These are phyloP conservation scores for Amniculicola lignicola DNA, from an alignment of 495 filamentous ascomycete genomes.

Conservation along the genomic window DNA sequence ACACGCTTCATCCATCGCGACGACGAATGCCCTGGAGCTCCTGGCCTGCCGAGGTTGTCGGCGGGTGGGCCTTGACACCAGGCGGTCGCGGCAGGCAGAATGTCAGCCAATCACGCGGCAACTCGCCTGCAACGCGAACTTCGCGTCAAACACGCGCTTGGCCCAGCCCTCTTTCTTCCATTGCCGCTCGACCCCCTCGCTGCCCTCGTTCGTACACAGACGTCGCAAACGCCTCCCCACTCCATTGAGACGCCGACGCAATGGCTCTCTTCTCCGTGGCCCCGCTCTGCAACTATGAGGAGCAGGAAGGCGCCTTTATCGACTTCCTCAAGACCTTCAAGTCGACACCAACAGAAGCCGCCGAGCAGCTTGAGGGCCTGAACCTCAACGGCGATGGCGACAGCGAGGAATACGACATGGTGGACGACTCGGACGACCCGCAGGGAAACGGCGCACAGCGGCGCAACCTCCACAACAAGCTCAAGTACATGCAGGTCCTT, in stretches of 20 bases:
- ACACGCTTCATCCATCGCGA: neutral
- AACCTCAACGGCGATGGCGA: constrained; percentile 82
- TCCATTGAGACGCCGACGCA: no score
- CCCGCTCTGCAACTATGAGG: constrained; percentile 77
- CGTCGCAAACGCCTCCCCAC: no score
- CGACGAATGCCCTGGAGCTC: constrained; percentile 4
- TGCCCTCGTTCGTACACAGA: neutral
- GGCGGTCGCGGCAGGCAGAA: constrained; percentile 20
- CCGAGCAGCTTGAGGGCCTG: constrained; percentile 75
- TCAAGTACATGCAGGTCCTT: constrained; percentile 89
- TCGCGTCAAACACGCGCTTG: neutral
- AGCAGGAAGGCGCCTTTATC: constrained; percentile 85
- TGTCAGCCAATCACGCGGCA: constrained; percentile 4
- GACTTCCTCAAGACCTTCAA: constrained; percentile 88
- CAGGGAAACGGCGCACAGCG: constrained; percentile 44
- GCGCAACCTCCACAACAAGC: constrained; percentile 54
- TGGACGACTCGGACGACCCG: constrained; percentile 75
- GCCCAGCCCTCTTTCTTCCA: neutral
- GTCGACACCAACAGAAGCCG: constrained; percentile 67
- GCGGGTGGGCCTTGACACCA: neutral
- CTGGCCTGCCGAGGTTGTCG: constrained; percentile 26
- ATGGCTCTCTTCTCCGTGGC: constrained; percentile 80
- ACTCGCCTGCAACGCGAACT: constrained; percentile 18
- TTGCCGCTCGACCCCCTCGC: neutral
- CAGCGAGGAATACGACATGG: constrained; percentile 94